Base-by-base conservation (phyloP, 2,329 filamentous ascomycete species). In the Ophiostoma sp. region DNA sequence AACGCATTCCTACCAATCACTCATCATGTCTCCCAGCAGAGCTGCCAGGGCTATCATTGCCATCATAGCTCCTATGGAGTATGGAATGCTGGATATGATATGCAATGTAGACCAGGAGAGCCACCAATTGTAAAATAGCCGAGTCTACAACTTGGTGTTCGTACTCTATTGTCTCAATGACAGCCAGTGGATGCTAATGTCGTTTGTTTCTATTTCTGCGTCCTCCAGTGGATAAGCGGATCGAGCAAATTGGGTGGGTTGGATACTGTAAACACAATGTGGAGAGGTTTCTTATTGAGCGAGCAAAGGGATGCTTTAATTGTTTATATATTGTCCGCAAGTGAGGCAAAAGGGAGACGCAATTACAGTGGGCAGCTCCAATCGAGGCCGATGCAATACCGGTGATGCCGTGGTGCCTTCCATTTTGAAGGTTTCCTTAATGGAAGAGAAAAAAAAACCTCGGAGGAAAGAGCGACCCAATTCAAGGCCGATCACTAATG, bases 131-230 rank as follows among this genome's bases (percentile, higher is more conserved):
- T 31, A 31, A 31, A 31, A 31, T 31, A 31, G 27, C 27, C 27
- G 27, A 31, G 27, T 31, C 27, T 31, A 31, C 27, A 31, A 31
- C 27, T 31, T 1, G 27, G 27, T 3, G 27, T 31, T 31, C 27
- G 27, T 31, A 31, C 27, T 31, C 27, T 31, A 3, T 31, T 57
- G n/a, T 57, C 52, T 27, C 23, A 23, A 54, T 57, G 27, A 62
- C 57, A 33, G 13, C 27, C 57, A 62, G 57, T 62, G 57, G 57
- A 62, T 62, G 57, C 27, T 33, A 62, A 62, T 33, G 27, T 62
- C 27, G 23, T 33, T 62, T 31, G 13, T 62, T 62, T 62, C 27
- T 57, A 57, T 57, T 27, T 57, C 52, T 57, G 52, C 48, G 39
- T 17, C n/a, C 20, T 15, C 11, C 52, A 27, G 52, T 57, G 52